Percentiles rank a stretch among this genome's conserved stretches.
phyloP scores from a whole-genome alignment of 2,329 filamentous ascomycete species.

The Paracorniculantispora psalliotae region DNA sequence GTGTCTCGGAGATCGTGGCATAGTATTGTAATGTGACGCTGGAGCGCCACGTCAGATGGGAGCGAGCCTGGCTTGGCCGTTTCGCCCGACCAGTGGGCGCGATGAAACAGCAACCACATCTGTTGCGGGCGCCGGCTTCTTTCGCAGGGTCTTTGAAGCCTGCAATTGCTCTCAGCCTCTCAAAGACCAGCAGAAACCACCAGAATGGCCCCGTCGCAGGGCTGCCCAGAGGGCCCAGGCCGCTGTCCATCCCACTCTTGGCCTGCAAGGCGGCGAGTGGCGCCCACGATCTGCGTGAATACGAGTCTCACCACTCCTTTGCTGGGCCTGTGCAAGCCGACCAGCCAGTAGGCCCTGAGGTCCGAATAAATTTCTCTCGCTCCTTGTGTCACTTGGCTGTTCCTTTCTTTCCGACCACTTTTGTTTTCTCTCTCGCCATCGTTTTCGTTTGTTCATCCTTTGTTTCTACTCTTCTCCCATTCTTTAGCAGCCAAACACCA shows the following conservation, averaged over 20 bases:
- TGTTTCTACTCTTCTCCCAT: not conserved
- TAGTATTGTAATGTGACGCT: not conserved
- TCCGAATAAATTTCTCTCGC: not conserved
- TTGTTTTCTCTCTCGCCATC: not conserved
- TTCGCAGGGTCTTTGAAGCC: not conserved
- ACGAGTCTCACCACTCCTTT: conserved; percentile 12
- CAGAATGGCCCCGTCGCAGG: not conserved
- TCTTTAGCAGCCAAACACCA: not conserved
- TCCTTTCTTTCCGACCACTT: not conserved
- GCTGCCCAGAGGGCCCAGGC: not conserved
- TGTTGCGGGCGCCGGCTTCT: not conserved
- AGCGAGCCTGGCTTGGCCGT: not conserved
- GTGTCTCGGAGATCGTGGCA: not conserved
- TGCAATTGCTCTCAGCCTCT: not conserved
- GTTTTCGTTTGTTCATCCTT: not conserved
- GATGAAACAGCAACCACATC: not conserved
- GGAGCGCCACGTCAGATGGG: conserved; percentile 7
- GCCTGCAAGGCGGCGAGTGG: not conserved
- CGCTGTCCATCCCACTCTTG: not conserved
- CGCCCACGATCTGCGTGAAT: conserved; percentile 3
- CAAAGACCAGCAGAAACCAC: not conserved
- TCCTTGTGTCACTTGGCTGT: not conserved
- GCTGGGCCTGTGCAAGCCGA: not conserved
- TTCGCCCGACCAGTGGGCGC: not conserved
- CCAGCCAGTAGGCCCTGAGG: not conserved